A percentile compares a stretch with the other conserved stretches of the same genome.
phyloP scores from a whole-genome alignment of 805 yeast species.

The Yamadazyma ubonensis region DNA sequence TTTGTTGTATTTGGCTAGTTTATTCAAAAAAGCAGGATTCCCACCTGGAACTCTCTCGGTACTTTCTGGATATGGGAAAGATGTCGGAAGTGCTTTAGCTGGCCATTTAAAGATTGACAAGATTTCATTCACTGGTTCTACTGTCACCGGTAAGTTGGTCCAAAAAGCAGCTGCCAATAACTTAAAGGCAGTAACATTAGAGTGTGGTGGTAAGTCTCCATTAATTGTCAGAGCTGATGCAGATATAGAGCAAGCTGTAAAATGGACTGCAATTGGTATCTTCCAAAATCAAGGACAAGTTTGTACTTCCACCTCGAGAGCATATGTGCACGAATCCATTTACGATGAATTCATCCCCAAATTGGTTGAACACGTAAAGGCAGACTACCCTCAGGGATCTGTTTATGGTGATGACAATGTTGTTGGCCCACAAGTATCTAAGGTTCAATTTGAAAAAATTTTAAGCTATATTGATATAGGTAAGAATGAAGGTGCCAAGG shows the following conservation, averaged over 20 bases:
- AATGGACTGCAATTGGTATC: conserved; percentile 67
- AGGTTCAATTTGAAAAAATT: conserved; percentile 55
- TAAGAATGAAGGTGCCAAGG: conserved; percentile 44
- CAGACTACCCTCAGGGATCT: conserved; percentile 55
- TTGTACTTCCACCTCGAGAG: conserved; percentile 66
- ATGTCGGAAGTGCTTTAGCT: conserved; percentile 68
- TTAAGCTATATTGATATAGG: conserved; percentile 42
- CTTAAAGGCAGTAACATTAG: conserved; percentile 63
- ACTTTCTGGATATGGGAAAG: conserved; percentile 65
- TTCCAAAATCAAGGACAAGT: conserved; percentile 67
- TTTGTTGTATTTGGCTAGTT: conserved; percentile 56
- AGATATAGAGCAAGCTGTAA: conserved; percentile 61
- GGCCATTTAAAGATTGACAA: conserved; percentile 57
- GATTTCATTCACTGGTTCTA: conserved; percentile 66
- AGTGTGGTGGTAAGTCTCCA: conserved; percentile 75
- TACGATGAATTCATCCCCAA: conserved; percentile 51
- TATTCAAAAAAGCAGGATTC: conserved; percentile 65
- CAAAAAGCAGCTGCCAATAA: conserved; percentile 61
- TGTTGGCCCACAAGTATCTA: conserved; percentile 63
- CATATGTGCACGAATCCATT: conserved; percentile 54
- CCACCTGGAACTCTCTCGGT: conserved; percentile 78
- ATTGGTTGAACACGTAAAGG: conserved; percentile 46
- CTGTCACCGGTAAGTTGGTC: conserved; percentile 63
- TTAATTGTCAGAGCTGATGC: conserved; percentile 62
- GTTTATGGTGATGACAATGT: conserved; percentile 48